Evolutionary conservation across 495 filamentous ascomycete genomes (phyloP).

Genomic region (Penicillium bovifimosum): DNA sequence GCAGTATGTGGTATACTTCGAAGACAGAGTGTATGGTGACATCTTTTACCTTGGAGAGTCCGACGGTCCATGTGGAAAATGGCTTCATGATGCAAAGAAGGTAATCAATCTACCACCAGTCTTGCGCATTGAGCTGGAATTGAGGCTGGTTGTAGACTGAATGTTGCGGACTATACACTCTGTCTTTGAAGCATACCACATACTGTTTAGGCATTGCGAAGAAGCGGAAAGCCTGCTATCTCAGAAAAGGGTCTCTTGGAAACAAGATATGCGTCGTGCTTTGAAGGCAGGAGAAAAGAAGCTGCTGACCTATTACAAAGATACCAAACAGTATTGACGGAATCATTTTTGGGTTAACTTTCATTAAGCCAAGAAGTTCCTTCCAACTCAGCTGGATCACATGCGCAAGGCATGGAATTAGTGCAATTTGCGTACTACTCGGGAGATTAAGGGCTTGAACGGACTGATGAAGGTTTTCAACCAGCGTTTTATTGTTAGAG

Average conservation of each 20-base stretch:
- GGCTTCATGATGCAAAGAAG: background rate
- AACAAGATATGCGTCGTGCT: background rate
- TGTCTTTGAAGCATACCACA: background rate
- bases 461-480: background rate
- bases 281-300: background rate
- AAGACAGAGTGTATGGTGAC: background rate
- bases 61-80: background rate
- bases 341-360: background rate
- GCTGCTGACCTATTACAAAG: background rate
- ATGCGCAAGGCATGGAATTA: background rate
- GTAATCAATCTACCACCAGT: background rate
- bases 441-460: background rate
- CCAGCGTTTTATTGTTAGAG: background rate
- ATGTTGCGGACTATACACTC: background rate
- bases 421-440: background rate
- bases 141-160: background rate
- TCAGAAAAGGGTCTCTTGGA: background rate
- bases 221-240: background rate
- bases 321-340: background rate
- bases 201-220: background rate
- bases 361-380: background rate
- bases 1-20: background rate
- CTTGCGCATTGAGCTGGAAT: background rate
- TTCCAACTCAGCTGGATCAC: background rate
- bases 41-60: background rate